Base-by-base conservation (phyloP, 345 rosid genomes). In the Eutrema japonicum region DNA sequence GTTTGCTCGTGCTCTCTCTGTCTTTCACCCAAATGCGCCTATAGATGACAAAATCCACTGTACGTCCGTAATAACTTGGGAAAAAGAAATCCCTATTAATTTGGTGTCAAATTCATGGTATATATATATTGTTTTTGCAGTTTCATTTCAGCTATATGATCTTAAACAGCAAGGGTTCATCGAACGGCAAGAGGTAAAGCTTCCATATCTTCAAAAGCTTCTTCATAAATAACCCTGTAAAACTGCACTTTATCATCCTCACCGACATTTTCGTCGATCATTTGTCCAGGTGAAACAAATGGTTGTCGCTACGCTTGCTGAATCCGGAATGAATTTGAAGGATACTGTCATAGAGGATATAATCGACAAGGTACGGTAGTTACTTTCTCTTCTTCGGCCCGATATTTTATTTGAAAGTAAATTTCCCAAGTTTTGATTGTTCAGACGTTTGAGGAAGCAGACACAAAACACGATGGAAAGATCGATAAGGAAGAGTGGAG, bases 111-210 rank as follows among this genome's bases (percentile, higher is more conserved):
- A 36, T 7, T 64, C 48, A 64, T 54, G 22, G 10, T 51, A 6
- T 42, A 16, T 57, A 14, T 38, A 12, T 60, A 12, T 37, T 62
- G 68, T 62, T 26, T n/a, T 29, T 51, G 84, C 91, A 92, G 99
- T 92, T 83, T 92, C 98, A 18, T 96, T 96, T 82, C 97, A 96
- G 83, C 77, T 96, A 43, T 96, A 92, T 22, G 99, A 95, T 82
- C 98, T 96, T 75, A 96, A 96, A 83, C 99, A 96, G 74, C 99
- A 96, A 86, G 99, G 99, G 13, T 92, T 96, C 77, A 92, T 96
- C 35, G 99, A 92, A 80, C 86, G 99, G 53, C 96, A 96, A 83
- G 98, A 96, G 96, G 99, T 89, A 78, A 74, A n/a, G 22, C 40
- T 48, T 50, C 7, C 2, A 59, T 75, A 46, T 47, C n/a, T 48